phyloP scores from a whole-genome alignment of 2,329 filamentous ascomycete genomes.

The Penicillium sp. region DNA sequence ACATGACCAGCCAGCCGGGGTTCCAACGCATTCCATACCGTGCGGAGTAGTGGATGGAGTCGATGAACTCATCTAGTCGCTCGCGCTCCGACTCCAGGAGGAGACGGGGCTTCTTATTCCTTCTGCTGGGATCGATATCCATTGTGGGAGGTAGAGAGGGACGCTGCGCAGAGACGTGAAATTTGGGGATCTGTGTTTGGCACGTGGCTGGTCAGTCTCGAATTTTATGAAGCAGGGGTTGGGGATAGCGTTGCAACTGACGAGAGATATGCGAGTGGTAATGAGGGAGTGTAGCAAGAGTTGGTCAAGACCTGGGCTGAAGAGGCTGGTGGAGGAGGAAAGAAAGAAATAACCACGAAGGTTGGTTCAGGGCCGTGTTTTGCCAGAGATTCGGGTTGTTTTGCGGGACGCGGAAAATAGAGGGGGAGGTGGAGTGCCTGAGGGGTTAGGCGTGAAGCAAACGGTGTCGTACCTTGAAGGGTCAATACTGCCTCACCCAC shows the following conservation, averaged over 20 bases:
- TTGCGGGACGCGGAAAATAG: slow-evolving; percentile 25
- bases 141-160: slow-evolving; percentile 20
- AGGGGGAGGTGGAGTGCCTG: slow-evolving; percentile 10
- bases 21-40: slow-evolving; percentile 59
- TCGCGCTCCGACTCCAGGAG: slow-evolving; percentile 79
- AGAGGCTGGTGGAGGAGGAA: slow-evolving; percentile 1
- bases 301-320: not conserved
- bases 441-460: slow-evolving; percentile 11
- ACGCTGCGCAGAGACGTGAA: not conserved
- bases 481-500: not conserved
- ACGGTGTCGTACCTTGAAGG: not conserved
- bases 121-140: slow-evolving; percentile 75
- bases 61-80: slow-evolving; percentile 85
- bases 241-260: not conserved
- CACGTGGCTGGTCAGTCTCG: slow-evolving; percentile 10
- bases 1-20: not conserved
- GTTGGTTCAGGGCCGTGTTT: slow-evolving; percentile 12
- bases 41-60: slow-evolving; percentile 92
- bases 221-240: not conserved
- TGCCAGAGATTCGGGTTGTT: slow-evolving; percentile 18
- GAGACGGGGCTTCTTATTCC: slow-evolving; percentile 82
- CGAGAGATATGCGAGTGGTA: not conserved
- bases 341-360: not conserved
- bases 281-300: not conserved
- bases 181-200: not conserved